Evolutionary conservation across 768 basidiomycete species (phyloP).

Genomic region (Lactarius indigo): DNA sequence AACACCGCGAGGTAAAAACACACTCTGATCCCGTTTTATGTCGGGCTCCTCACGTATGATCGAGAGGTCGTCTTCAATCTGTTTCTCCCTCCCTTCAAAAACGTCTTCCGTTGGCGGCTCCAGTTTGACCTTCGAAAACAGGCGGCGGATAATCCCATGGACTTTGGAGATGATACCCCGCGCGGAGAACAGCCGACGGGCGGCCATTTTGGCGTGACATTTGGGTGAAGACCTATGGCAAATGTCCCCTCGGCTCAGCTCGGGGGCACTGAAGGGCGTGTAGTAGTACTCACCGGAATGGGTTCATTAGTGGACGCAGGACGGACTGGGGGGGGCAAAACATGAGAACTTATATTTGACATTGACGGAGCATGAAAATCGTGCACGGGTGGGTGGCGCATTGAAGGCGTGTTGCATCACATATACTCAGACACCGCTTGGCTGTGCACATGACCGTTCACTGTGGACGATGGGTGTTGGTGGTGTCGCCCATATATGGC

Average conservation of each 20-base stretch:
- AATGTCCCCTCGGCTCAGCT: neutral
- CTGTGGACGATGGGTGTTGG: neutral
- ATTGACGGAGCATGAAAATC: neutral
- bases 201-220: neutral
- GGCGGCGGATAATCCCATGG: neutral
- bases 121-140: neutral
- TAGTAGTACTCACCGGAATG: neutral
- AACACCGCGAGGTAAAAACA: neutral
- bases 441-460: neutral
- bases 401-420: neutral
- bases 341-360: neutral
- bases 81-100: neutral
- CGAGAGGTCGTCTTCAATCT: neutral
- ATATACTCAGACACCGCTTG: neutral
- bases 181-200: neutral
- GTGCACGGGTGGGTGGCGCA: neutral
- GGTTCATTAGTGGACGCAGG: neutral
- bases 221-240: neutral
- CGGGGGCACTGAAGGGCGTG: neutral
- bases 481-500: neutral
- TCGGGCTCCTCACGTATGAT: neutral
- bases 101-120: neutral
- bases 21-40: neutral
- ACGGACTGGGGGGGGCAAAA: neutral
- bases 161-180: neutral